Evolutionary conservation across 1,284 basidiomycete species (phyloP).

Genomic region (Hypsizygus ulmarius): DNA sequence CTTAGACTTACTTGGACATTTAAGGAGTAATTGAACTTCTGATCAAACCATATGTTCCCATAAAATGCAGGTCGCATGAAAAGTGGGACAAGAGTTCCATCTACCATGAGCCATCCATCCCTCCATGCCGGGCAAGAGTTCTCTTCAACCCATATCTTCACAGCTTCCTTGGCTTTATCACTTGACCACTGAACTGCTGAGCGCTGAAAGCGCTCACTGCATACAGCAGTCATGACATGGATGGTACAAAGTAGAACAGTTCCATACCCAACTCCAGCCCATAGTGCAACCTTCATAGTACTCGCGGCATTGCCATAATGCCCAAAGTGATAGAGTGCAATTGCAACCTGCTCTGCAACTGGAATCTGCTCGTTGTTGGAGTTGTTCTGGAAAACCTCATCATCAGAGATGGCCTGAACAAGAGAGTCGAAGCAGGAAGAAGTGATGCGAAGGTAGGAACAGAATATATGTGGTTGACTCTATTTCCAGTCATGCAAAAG

Average conservation of each 20-base stretch:
- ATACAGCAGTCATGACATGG: slow-evolving; percentile 21
- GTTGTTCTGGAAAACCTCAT: slow-evolving; percentile 26
- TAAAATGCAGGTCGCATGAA: slow-evolving; percentile 23
- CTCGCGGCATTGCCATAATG: slow-evolving; percentile 32
- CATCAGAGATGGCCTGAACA: slow-evolving; percentile 1
- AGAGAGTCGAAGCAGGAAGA: slow-evolving; percentile 6
- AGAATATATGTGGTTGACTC: slow-evolving; percentile 4
- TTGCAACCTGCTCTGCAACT: slow-evolving; percentile 29
- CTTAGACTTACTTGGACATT: slow-evolving; percentile 30
- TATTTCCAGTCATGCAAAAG: too few species aligned
- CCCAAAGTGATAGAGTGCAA: slow-evolving; percentile 31
- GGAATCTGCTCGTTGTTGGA: slow-evolving; percentile 21
- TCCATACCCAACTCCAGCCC: slow-evolving; percentile 30
- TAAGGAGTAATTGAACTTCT: slow-evolving; percentile 34
- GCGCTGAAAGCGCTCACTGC: slow-evolving; percentile 14
- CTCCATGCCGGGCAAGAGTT: slow-evolving; percentile 30
- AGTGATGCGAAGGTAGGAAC: slow-evolving; percentile 2
- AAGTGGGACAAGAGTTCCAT: slow-evolving; percentile 33
- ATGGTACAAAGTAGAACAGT: slow-evolving; percentile 27
- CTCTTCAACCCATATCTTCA: slow-evolving; percentile 27
- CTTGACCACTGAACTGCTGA: slow-evolving; percentile 18
- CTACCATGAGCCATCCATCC: slow-evolving; percentile 32
- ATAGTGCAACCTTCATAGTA: slow-evolving; percentile 23
- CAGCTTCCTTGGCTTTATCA: slow-evolving; percentile 21
- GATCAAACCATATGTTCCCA: slow-evolving; percentile 32